These are phyloP conservation scores for Casuarina glauca DNA, from an alignment of 306 rosid genomes.

Conservation along the genomic window DNA sequence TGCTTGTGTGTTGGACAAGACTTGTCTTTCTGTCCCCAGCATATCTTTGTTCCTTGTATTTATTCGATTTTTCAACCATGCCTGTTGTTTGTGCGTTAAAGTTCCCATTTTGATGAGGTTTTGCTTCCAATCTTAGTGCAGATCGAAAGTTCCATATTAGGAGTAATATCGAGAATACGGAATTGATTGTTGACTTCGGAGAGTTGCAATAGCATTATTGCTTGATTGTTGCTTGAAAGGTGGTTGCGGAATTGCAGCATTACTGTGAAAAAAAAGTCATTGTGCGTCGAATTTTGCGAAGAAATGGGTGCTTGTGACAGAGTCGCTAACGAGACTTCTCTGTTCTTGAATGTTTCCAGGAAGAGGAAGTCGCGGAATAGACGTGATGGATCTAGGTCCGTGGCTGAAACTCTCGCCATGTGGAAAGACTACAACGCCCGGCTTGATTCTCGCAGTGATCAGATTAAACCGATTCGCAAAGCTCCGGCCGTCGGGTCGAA, in stretches of 20 bases:
- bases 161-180: background rate
- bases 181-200: constrained; percentile 12
- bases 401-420: constrained; percentile 70
- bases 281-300: background rate
- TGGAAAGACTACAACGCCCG: constrained; percentile 66
- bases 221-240: constrained; percentile 13
- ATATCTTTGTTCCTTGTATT: background rate
- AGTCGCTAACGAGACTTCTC: constrained; percentile 21
- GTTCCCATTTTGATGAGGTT: background rate
- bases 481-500: constrained; percentile 88
- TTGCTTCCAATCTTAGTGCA: constrained; percentile 22
- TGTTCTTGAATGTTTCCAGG: constrained; percentile 48
- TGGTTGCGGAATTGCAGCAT: constrained; percentile 5
- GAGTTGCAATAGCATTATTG: constrained; percentile 9
- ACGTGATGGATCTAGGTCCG: constrained; percentile 45
- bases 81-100: background rate
- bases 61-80: background rate
- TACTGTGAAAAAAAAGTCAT: background rate
- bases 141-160: constrained; percentile 13
- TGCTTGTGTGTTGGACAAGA: background rate
- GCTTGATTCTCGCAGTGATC: constrained; percentile 29
- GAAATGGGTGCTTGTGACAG: constrained; percentile 56
- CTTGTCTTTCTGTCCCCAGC: background rate
- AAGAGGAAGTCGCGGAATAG: constrained; percentile 78
- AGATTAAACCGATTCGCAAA: constrained; percentile 39